Conservation (phyloP, 176 grass and related monocot genomes). For the Dactylis glomerata region DNA sequence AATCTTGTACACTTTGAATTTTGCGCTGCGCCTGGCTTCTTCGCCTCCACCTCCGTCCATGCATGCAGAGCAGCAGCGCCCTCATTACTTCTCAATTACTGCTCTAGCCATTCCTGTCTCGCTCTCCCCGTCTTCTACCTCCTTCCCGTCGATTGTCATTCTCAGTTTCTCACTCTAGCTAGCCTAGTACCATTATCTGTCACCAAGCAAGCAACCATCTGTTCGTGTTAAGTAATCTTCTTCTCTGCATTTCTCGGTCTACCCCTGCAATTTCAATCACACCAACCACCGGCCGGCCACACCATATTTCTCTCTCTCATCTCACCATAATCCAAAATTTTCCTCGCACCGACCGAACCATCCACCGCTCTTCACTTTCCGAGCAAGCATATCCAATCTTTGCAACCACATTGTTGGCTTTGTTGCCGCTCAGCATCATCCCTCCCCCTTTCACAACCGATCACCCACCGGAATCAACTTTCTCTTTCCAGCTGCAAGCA, state of each 20-base stretch:
- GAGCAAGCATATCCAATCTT: slow-evolving; percentile 33
- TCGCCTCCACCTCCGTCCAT: slow-evolving; percentile 36
- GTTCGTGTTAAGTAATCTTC: not conserved
- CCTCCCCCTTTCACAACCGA: not conserved
- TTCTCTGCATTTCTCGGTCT: not conserved
- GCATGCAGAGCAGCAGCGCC: slow-evolving; percentile 42
- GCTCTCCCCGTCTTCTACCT: not conserved
- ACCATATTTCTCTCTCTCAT: not conserved
- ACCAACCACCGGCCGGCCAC: slow-evolving; percentile 7
- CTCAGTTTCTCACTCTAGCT: not conserved
- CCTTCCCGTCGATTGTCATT: not conserved
- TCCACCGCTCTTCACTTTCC: slow-evolving; percentile 38
- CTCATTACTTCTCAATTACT: slow-evolving; percentile 44
- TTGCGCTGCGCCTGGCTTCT: not conserved
- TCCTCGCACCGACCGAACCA: slow-evolving; percentile 32
- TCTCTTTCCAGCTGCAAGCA: not conserved
- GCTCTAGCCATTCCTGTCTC: slow-evolving; percentile 13
- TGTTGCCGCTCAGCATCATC: not conserved
- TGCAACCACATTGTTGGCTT: slow-evolving; percentile 26
- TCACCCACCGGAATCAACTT: slow-evolving; percentile 12
- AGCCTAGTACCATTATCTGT: not conserved
- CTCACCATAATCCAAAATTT: slow-evolving; percentile 38
- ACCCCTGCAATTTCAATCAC: slow-evolving; percentile 1
- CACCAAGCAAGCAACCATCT: slow-evolving; percentile 4
- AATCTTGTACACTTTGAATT: not conserved